A percentile compares a stretch with the other conserved stretches of the same genome.
These are phyloP conservation scores for Kwoniella sp. DNA, from an alignment of 768 basidiomycete species.

Conservation along the genomic window DNA sequence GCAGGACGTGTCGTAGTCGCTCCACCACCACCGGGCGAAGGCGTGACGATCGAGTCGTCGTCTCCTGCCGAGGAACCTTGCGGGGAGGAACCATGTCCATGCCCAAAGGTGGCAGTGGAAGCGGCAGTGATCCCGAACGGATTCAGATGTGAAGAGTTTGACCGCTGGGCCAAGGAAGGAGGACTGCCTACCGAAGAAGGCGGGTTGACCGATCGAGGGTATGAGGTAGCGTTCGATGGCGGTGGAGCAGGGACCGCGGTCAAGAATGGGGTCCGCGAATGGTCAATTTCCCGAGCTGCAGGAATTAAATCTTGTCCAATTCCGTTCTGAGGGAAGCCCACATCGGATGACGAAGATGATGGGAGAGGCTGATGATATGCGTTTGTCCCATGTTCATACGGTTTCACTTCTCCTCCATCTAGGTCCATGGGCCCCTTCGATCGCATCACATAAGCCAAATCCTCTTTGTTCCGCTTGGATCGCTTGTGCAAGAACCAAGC, in stretches of 20 bases:
- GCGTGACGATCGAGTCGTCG: background rate
- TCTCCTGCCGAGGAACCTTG: background rate
- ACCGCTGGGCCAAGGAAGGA: background rate
- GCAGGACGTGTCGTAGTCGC: background rate
- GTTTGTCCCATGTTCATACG: conserved; percentile 9
- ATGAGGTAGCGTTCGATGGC: conserved; percentile 24
- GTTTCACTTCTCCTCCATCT: conserved; percentile 30
- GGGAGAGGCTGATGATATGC: background rate
- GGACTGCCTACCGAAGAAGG: conserved; percentile 19
- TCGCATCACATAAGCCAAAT: background rate
- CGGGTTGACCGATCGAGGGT: conserved; percentile 14
- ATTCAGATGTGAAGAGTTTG: background rate
- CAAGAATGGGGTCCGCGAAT: conserved; percentile 19
- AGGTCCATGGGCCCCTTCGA: conserved; percentile 16
- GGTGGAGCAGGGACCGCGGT: conserved; percentile 15
- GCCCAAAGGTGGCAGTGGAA: conserved; percentile 11
- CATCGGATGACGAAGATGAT: conserved; percentile 5
- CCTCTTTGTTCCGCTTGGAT: conserved; percentile 5
- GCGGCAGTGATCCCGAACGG: background rate
- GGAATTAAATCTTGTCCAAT: background rate
- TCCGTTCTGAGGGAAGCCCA: background rate
- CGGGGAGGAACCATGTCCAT: background rate
- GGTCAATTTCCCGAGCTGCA: conserved; percentile 17
- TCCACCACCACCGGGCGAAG: background rate
- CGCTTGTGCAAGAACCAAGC: conserved; percentile 31